Conservation (phyloP, 2,329 filamentous ascomycete genomes). For the Madurella mycetomatis region DNA sequence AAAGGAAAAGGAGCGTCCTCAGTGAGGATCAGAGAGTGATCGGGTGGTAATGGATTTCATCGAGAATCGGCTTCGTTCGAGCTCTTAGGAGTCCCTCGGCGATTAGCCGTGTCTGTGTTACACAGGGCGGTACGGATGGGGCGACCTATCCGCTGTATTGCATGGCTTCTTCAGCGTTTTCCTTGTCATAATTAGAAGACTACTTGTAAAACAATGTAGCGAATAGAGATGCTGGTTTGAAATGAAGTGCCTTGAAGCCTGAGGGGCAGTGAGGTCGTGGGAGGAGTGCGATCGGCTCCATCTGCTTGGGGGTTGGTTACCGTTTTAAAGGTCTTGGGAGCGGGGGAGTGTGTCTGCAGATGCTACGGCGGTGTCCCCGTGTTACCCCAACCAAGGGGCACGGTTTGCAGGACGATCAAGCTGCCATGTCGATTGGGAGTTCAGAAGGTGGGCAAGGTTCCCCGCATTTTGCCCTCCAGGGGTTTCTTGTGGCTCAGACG, state of each 20-base stretch:
- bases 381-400: background rate
- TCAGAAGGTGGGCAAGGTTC: constrained; percentile 8
- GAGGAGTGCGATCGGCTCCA: too few relatives aligned
- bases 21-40: background rate
- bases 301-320: background rate
- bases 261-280: background rate
- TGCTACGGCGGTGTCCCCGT: background rate
- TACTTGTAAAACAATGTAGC: constrained; percentile 8
- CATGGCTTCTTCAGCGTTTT: constrained; percentile 12
- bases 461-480: constrained; percentile 11
- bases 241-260: background rate
- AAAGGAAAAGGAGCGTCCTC: background rate
- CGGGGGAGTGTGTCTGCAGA: background rate
- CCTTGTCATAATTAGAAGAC: background rate
- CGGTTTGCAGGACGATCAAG: background rate
- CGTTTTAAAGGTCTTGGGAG: background rate
- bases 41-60: background rate
- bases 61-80: background rate
- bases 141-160: constrained; percentile 5
- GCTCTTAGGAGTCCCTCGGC: background rate
- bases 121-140: constrained; percentile 3
- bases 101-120: background rate
- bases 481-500: too few relatives aligned
- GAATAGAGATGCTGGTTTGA: constrained; percentile 4
- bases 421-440: too few relatives aligned